Base-by-base conservation (phyloP, 257 asterid genomes). In the Solanum medicagineum region DNA sequence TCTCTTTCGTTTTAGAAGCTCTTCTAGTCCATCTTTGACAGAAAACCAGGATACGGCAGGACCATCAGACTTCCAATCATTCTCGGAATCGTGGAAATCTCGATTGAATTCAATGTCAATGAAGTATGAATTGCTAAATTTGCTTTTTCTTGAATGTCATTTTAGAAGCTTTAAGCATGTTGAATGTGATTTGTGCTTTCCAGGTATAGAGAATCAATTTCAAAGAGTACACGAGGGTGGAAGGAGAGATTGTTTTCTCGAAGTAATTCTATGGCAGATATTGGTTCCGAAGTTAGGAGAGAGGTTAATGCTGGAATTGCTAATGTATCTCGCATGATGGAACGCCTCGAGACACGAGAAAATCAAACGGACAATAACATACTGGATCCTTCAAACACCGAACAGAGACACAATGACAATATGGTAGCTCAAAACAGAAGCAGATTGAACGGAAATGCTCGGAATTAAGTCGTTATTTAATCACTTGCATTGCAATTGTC, bases 211-310 rank as follows among this genome's bases (percentile, higher is more conserved):
- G 99, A 96, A 83, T 90, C 97, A 3, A 91, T 96, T 87, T 86
- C 97, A 12, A 94, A 92, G 93, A 91, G 90, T 84, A 95, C 98
- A 14, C 91, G 88, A 91, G 99, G 94, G 83, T 94, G 94, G 97
- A 96, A 93, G 89, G 99, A 96, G 85, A 95, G 91, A 92, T 87
- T 95, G 84, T 95, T 96, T 88, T 90, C 98, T 74, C 92, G 97
- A 70, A 95, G 90, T 91, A 79, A 91, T 75, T 93, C 97, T 42
- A 90, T 95, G 94, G 88, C 95, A 77, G 98, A 94, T 83, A 91
- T 94, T 63, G 91, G 98, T 79, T 89, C 93, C 59, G 51, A 68
- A 16, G 98, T 89, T 53, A 91, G 90, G 92, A 93, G 92, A 87
- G 98, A 94, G 90, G 92, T 16, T 36, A 68, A 36, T 68, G 24